These are phyloP conservation scores for Thyridium curvatum DNA, from an alignment of 2,329 filamentous ascomycete genomes.

Conservation along the genomic window DNA sequence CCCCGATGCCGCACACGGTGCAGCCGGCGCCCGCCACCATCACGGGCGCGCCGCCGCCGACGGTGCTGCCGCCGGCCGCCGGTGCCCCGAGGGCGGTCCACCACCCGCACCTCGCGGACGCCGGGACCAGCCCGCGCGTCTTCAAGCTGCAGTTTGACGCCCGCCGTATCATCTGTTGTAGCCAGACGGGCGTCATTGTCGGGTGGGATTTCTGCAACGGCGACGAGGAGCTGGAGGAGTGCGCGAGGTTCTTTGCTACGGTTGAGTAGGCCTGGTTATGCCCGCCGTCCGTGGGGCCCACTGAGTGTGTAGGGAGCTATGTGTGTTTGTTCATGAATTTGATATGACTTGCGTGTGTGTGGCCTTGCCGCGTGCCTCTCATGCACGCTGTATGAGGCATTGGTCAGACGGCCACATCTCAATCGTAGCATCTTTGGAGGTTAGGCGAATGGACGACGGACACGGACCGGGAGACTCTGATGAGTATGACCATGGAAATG, in stretches of 20 bases:
- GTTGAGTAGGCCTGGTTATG: slow-evolving; percentile 39
- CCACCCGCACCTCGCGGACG: slow-evolving; percentile 43
- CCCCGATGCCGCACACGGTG: slow-evolving; percentile 10
- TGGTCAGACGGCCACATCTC: no score
- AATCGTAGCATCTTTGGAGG: no score
- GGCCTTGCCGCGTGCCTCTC: no score
- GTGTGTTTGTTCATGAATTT: no score
- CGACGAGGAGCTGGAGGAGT: slow-evolving; percentile 73
- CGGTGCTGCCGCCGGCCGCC: slow-evolving; percentile 8
- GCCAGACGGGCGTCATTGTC: slow-evolving; percentile 84
- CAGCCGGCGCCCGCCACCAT: neutral
- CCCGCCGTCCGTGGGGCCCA: no score
- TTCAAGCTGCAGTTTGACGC: slow-evolving; percentile 98
- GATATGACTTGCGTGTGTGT: no score
- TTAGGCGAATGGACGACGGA: neutral
- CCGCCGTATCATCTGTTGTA: slow-evolving; percentile 87
- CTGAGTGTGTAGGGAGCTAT: no score
- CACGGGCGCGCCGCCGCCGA: slow-evolving; percentile 5
- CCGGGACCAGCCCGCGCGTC: slow-evolving; percentile 52
- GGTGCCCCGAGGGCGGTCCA: no score
- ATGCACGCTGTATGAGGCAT: no score
- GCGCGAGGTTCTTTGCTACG: slow-evolving; percentile 68
- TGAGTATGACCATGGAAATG: slow-evolving; percentile 10
- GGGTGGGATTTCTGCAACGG: slow-evolving; percentile 96
- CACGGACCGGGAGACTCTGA: no score